Base-by-base conservation (phyloP, 2,329 filamentous ascomycete species). In the Calonectria pauciramosa region DNA sequence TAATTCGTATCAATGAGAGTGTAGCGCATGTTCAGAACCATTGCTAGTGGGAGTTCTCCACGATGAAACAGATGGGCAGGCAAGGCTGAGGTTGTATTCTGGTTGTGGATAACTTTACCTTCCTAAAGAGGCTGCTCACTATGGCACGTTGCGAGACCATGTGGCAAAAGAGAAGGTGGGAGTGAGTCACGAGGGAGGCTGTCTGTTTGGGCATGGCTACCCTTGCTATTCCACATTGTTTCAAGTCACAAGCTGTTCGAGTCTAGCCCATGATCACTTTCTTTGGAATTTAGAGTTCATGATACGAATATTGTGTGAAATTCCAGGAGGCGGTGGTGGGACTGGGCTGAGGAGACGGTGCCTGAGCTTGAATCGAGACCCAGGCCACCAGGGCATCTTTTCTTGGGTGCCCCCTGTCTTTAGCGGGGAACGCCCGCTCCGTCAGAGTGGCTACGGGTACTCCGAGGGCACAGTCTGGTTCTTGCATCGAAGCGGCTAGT, bases 241-340 rank as follows among this genome's bases (percentile, higher is more conserved):
- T 63, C 56, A 63, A 63, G 56, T 63, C 56, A 63, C 20, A 20
- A 63, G 26, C 41, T 41, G 23, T 36, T 28, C n/a, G 6, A 10
- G n/a, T 36, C 26, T 14, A 38, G 20, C 56, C 20, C 36, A 41
- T 63, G 56, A 28, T 38, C 34, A 16, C 20, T 63, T 11, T 18
- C 34, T 28, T 38, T 28, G 23, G 26, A 36, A 30, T 41, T 63
- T 63, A 63, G 56, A 63, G 56, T 63, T 63, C 26, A 41, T 36
- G 32, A 63, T 63, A 63, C 56, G 56, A 63, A 63, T 63, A 63
- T 41, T 63, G 56, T 63, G 56, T 41, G 34, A 63, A 63, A 63
- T 63, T 63, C 38, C 56, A 63, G 56, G 56, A 41, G 34, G 56
- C 16, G 26, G 56, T 5, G 23, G 56, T 63, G 56, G 56, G 56